Conservation (phyloP, 2,329 filamentous ascomycete genomes). For the Sporothrix phasma region DNA sequence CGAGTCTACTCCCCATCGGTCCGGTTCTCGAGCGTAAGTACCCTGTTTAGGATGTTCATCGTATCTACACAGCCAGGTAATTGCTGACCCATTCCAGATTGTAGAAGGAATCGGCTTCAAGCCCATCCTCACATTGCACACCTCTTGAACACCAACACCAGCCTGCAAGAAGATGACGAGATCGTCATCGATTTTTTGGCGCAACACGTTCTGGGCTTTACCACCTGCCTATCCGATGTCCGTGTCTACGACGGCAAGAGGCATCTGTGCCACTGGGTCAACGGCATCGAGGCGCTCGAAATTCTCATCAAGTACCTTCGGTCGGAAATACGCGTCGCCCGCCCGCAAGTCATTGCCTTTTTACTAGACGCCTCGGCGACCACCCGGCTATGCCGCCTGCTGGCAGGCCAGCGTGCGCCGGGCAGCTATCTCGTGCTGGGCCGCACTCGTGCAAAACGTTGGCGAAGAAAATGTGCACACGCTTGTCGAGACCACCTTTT, state of each 20-base stretch:
- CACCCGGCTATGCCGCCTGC: conserved; percentile 34
- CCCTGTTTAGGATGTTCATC: background rate
- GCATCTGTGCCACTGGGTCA: conserved; percentile 19
- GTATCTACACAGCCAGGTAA: background rate
- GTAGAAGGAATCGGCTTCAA: conserved; percentile 14
- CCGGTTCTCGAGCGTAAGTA: conserved; percentile 11
- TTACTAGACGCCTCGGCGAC: conserved; percentile 73
- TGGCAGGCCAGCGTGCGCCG: conserved; percentile 47
- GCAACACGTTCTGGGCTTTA: conserved; percentile 74
- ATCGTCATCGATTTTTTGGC: conserved; percentile 68
- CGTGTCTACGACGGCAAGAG: conserved; percentile 23
- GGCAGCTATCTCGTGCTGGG: conserved; percentile 76
- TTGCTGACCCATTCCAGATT: background rate
- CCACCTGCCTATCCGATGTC: conserved; percentile 67
- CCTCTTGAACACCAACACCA: conserved; percentile 23
- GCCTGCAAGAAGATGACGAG: conserved; percentile 34
- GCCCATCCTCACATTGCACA: conserved; percentile 16
- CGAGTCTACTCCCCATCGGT: conserved; percentile 7
- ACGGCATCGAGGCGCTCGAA: conserved; percentile 63
- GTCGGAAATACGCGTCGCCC: conserved; percentile 61
- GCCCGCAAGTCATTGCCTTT: conserved; percentile 91
- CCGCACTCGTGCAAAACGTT: conserved; percentile 62
- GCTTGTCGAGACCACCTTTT: conserved; percentile 81
- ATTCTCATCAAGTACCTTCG: conserved; percentile 76
- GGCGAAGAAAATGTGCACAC: conserved; percentile 59